Conservation (phyloP, 441 rosid genomes). For the Populus hybrid region DNA sequence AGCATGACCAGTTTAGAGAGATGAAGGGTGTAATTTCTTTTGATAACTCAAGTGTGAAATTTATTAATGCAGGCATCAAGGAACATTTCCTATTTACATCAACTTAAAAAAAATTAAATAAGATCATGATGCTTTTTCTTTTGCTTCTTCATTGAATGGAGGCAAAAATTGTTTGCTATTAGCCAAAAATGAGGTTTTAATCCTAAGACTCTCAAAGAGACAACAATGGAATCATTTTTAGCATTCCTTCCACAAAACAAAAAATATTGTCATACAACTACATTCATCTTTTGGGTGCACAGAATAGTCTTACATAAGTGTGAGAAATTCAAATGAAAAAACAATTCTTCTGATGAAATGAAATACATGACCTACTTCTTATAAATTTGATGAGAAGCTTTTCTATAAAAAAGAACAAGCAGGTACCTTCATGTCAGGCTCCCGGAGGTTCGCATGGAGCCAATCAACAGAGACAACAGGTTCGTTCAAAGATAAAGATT, state of each 20-base stretch:
- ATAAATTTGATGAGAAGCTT: not conserved
- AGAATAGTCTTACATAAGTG: not conserved
- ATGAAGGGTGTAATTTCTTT: not conserved
- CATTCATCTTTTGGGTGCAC: not conserved
- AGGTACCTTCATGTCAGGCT: constrained; percentile 69
- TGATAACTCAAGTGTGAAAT: not conserved
- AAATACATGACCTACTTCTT: not conserved
- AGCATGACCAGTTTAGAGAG: not conserved
- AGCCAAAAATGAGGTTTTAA: not conserved
- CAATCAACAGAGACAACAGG: constrained; percentile 92
- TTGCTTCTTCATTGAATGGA: not conserved
- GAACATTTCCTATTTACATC: not conserved
- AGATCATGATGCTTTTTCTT: not conserved
- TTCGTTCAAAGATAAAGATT: constrained; percentile 45
- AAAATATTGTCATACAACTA: not conserved
- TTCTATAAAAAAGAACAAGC: not conserved
- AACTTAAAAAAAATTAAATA: no score
- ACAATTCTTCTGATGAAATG: not conserved
- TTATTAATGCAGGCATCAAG: not conserved
- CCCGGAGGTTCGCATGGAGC: constrained; percentile 77
- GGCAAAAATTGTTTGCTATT: not conserved
- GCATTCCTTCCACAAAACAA: not conserved
- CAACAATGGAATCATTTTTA: not conserved
- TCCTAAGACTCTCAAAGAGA: not conserved
- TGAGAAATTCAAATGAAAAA: not conserved